A percentile compares a stretch with the other conserved stretches of the same genome.
Evolutionary conservation across 2,329 filamentous ascomycete species (phyloP).

Genomic region (Metarhizium guizhouense): DNA sequence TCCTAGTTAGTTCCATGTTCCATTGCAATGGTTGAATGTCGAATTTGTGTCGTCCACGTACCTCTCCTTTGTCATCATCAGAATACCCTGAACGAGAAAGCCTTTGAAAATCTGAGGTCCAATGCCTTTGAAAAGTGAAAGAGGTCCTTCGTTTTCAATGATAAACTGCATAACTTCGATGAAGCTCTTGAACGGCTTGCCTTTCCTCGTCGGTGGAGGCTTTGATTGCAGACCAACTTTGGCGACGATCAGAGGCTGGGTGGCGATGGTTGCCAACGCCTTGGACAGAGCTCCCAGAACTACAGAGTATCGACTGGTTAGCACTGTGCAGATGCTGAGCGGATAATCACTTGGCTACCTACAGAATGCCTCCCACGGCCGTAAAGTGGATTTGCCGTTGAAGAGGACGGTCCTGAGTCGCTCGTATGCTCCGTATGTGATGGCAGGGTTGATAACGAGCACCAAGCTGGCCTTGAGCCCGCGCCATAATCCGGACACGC

Average conservation of each 20-base stretch:
- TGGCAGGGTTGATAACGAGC: conserved; percentile 89
- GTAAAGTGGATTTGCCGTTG: conserved; percentile 65
- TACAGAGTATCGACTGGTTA: conserved; percentile 23
- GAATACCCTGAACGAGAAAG: conserved; percentile 81
- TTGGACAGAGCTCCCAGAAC: conserved; percentile 92
- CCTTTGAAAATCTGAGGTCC: conserved; percentile 91
- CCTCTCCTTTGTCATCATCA: conserved; percentile 99
- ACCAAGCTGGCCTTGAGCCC: conserved; percentile 94
- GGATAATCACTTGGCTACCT: conserved; percentile 32
- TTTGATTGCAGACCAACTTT: conserved; percentile 95
- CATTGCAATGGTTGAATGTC: not conserved
- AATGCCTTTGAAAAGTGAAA: conserved; percentile 94
- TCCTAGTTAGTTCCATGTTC: conserved; percentile 10
- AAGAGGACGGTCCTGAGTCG: conserved; percentile 71
- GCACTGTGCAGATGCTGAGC: not conserved
- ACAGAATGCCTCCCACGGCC: conserved; percentile 86
- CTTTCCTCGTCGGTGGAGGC: conserved; percentile 72
- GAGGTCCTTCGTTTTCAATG: conserved; percentile 71
- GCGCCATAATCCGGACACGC: conserved; percentile 82
- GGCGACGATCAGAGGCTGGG: conserved; percentile 92
- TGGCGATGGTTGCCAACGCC: conserved; percentile 79
- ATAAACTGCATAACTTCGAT: conserved; percentile 94
- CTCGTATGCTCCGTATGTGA: conserved; percentile 96
- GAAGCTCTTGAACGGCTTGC: conserved; percentile 90
- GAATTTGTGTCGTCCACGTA: conserved; percentile 28